Percentiles rank a stretch among this genome's conserved stretches.
Evolutionary conservation across 129 eudicot genomes (phyloP).

Genomic region (Lonicera japonica): DNA sequence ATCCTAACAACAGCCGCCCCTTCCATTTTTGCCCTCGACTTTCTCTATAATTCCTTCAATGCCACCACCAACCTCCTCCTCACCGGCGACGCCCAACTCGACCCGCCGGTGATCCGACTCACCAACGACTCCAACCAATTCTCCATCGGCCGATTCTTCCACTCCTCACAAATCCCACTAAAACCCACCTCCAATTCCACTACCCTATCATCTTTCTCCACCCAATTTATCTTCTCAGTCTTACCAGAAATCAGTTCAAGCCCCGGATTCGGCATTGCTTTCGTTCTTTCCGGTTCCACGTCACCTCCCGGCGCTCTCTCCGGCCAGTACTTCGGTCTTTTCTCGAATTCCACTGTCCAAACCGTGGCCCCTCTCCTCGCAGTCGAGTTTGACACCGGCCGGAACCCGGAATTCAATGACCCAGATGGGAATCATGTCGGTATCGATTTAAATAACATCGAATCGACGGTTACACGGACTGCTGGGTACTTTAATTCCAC

Average conservation of each 20-base stretch:
- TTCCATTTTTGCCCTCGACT: slow-evolving; percentile 48
- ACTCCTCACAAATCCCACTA: slow-evolving; percentile 28
- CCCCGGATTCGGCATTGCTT: slow-evolving; percentile 70
- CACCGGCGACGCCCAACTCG: slow-evolving; percentile 50
- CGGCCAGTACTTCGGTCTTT: slow-evolving; percentile 64
- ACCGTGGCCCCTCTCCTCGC: slow-evolving; percentile 45
- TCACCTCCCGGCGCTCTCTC: slow-evolving; percentile 36
- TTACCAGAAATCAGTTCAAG: slow-evolving; percentile 42
- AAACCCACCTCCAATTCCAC: slow-evolving; percentile 26
- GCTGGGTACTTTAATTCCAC: slow-evolving; percentile 47
- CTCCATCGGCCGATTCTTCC: slow-evolving; percentile 60
- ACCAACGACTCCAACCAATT: slow-evolving; percentile 54
- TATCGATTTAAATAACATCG: slow-evolving; percentile 43
- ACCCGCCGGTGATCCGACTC: slow-evolving; percentile 55
- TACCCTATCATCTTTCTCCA: slow-evolving; percentile 38
- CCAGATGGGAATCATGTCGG: slow-evolving; percentile 59
- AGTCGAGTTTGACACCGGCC: slow-evolving; percentile 64
- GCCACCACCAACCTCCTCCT: slow-evolving; percentile 26
- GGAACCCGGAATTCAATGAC: slow-evolving; percentile 48
- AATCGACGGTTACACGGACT: slow-evolving; percentile 17
- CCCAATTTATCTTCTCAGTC: slow-evolving; percentile 61
- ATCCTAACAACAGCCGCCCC: slow-evolving; percentile 4
- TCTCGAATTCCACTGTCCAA: slow-evolving; percentile 15
- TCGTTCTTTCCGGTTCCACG: slow-evolving; percentile 43
- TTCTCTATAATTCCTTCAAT: slow-evolving; percentile 58